Evolutionary conservation across 2,329 filamentous ascomycete species (phyloP).

Genomic region (Stemphylium beticola): DNA sequence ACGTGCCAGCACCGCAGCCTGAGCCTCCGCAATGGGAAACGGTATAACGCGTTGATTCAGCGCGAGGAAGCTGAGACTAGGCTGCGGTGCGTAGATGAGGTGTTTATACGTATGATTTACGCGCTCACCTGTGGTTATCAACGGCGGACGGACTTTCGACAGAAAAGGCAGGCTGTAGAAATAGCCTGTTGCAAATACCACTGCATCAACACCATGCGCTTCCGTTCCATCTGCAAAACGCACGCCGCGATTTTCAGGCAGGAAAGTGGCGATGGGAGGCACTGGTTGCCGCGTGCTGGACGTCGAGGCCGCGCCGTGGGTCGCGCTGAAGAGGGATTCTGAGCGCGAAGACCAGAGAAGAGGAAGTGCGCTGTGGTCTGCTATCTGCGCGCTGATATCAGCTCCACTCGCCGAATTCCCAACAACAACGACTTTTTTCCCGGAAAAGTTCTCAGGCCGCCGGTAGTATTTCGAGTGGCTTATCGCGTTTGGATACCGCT

Average conservation of each 20-base stretch:
- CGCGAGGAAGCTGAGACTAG: slow-evolving; percentile 77
- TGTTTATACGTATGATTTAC: slow-evolving; percentile 79
- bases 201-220: slow-evolving; percentile 72
- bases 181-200: slow-evolving; percentile 91
- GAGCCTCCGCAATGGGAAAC: slow-evolving; percentile 79
- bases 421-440: slow-evolving; percentile 78
- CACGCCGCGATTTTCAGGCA: slow-evolving; percentile 65
- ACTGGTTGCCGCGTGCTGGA: slow-evolving; percentile 61
- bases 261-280: slow-evolving; percentile 60
- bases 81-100: slow-evolving; percentile 75
- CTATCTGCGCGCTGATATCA: slow-evolving; percentile 82
- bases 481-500: slow-evolving; percentile 48
- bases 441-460: slow-evolving; percentile 64
- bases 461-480: slow-evolving; percentile 78
- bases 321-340: slow-evolving; percentile 20
- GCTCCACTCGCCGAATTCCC: slow-evolving; percentile 84
- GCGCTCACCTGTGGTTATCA: slow-evolving; percentile 72
- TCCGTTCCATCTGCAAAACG: slow-evolving; percentile 70
- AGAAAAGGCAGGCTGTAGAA: slow-evolving; percentile 83
- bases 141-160: slow-evolving; percentile 58
- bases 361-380: slow-evolving; percentile 61
- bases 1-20: slow-evolving; percentile 77
- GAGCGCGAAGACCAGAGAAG: slow-evolving; percentile 57
- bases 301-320: slow-evolving; percentile 17
- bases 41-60: slow-evolving; percentile 87